Evolutionary conservation across 306 rosid species (phyloP), one percentile per base, ranked within the genome.

Genomic region (Calophaca sinica): DNA sequence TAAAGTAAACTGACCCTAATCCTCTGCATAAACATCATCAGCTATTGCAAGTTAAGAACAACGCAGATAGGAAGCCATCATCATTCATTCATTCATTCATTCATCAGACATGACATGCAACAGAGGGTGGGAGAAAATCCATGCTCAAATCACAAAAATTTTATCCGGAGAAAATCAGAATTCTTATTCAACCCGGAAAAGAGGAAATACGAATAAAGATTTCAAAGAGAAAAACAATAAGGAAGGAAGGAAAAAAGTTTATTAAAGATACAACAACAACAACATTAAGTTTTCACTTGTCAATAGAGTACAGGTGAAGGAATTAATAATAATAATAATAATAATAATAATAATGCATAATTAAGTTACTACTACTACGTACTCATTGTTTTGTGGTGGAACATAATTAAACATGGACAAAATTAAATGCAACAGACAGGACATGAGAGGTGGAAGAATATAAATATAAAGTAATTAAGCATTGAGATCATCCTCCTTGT

Each of bases 401-500:
- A 50, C 11, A 79, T 7, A 70, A 57, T 55, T 20, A 20, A 48
- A 63, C 63, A 20, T 54, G 42, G 12, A 77, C 33, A 46, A 29
- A 73, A 48, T 10, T 4, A 39, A 67, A 50, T 6, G 32, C 46
- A 72, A 41, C 7, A 80, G n/a, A 13, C 38, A 68, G 11, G 70
- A 80, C 54, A 79, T 75, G 5, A 55, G 3, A 28, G 14, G 38
- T 12, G 36, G 1, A 14, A 58, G 38, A 8, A 58, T 6, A 5
- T 6, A 38, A 38, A 7, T 5, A 38, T 38, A 38, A 7, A 38
- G 7, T 4, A 36, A 36, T 77, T 78, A 89, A 71, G 45, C 90
- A 54, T 83, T 55, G 79, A 94, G 89, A 5, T 84, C 92, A 13
- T 90, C 93, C 79, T 94, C 99, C 87, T 85, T 90, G 96, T 94